Base-by-base conservation (phyloP, 2,329 filamentous ascomycete species). In the Paramyrothecium roridum region DNA sequence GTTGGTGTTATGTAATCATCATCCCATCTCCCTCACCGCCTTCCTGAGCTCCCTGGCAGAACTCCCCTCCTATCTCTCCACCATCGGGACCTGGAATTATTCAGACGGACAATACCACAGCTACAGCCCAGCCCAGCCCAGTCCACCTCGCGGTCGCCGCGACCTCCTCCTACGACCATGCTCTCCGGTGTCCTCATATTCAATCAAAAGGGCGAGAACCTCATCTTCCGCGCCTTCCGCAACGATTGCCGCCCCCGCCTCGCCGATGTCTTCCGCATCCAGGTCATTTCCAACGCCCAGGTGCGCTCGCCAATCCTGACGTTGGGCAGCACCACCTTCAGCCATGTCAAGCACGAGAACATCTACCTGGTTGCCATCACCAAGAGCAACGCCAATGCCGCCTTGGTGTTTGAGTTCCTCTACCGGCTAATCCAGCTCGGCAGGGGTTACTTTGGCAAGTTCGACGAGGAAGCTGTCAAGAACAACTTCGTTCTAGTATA, bases 401-500 rank as follows among this genome's bases (percentile, higher is more conserved):
- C 96, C 46, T 84, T 99, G 55, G 91, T 99, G 22, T 99, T 99
- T 69, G 95, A 99, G 78, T 99, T 99, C 70, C 80, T 99, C 59
- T 98, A 98, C 78, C 86, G 93, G 65, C 79, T 99, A 67, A 90
- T 97, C 62, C 84, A 88, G 69, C 80, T 99, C 61, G 95, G 95
- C 46, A 92, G 90, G 76, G 91, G 92, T 56, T 99, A 99, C 76
- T 99, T 99, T 81, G 93, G 90, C 70, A 98, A 98, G 76, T 96
- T 99, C 70, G 95, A 99, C 69, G 95, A 99, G 80, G 95, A 99
- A 77, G 93, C 95, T 55, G 93, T 99, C 65, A 99, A 99, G 87
- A 98, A 97, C 78, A 99, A 99, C 79, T 99, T 99, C 77, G 95
- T 99, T 61, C 81, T 99, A 63, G 92, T 99, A 43, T 99, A 99